These are phyloP conservation scores for Chondrostereum purpureum DNA, from an alignment of 1,284 basidiomycete species.

Conservation along the genomic window DNA sequence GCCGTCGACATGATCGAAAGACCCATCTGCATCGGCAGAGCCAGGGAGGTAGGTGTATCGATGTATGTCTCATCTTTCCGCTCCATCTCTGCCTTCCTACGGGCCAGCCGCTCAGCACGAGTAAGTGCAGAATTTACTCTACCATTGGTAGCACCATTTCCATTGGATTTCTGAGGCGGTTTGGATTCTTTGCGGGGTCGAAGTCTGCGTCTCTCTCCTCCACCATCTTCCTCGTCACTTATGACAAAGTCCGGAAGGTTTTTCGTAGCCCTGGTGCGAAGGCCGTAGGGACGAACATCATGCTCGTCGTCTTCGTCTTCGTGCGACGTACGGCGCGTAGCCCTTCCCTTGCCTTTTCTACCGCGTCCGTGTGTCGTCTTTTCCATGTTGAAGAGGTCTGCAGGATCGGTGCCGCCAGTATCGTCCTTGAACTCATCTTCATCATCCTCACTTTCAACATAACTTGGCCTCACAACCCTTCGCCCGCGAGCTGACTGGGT, in stretches of 20 bases:
- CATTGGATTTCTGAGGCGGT: slow-evolving; percentile 9
- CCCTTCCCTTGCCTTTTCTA: slow-evolving; percentile 18
- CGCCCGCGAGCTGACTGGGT: slow-evolving; percentile 38
- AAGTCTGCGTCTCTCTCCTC: background rate
- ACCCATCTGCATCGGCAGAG: slow-evolving; percentile 53
- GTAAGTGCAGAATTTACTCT: background rate
- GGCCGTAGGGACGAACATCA: slow-evolving; percentile 17
- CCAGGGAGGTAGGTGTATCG: slow-evolving; percentile 40
- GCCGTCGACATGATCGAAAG: slow-evolving; percentile 48
- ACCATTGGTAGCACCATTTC: too few relatives aligned
- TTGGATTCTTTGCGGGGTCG: slow-evolving; percentile 2
- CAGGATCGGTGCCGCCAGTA: too few relatives aligned
- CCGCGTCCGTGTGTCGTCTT: slow-evolving; percentile 18
- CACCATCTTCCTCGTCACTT: slow-evolving; percentile 2
- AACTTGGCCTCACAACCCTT: slow-evolving; percentile 34
- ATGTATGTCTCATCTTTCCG: slow-evolving; percentile 42
- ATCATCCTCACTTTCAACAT: slow-evolving; percentile 47
- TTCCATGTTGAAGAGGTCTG: slow-evolving; percentile 15
- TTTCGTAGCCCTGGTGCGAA: slow-evolving; percentile 16
- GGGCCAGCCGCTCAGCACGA: slow-evolving; percentile 16
- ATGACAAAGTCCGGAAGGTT: slow-evolving; percentile 9
- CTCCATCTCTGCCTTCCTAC: slow-evolving; percentile 23
- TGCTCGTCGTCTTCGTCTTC: slow-evolving; percentile 35
- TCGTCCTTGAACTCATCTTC: too few relatives aligned
- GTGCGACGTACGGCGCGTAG: slow-evolving; percentile 17